These are phyloP conservation scores for Petunia axillaris DNA, from an alignment of 257 asterid species.

Conservation along the genomic window DNA sequence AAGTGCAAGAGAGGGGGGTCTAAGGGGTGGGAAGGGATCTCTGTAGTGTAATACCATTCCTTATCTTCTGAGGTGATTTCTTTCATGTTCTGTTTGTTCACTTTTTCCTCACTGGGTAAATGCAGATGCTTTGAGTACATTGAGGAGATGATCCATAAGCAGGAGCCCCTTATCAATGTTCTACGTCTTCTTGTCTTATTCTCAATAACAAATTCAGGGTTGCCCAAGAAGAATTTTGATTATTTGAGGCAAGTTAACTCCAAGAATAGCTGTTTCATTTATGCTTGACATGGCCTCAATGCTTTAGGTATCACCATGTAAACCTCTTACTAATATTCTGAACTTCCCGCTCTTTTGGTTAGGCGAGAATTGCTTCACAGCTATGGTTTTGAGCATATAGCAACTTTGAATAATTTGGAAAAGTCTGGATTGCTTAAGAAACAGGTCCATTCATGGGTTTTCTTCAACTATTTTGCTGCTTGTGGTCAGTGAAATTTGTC, in stretches of 20 bases:
- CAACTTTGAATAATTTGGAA: slow-evolving; percentile 89
- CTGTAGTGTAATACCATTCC: not conserved
- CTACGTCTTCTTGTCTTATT: slow-evolving; percentile 81
- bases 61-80: not conserved
- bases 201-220: slow-evolving; percentile 89
- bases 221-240: slow-evolving; percentile 83
- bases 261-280: not conserved
- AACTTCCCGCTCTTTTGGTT: slow-evolving; percentile 36
- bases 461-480: slow-evolving; percentile 19
- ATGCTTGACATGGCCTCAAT: slow-evolving; percentile 7
- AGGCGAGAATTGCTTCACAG: slow-evolving; percentile 98
- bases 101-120: not conserved
- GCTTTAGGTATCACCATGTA: not conserved
- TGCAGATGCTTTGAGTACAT: slow-evolving; percentile 90
- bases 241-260: slow-evolving; percentile 72
- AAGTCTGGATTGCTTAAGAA: slow-evolving; percentile 86
- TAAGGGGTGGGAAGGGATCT: not conserved
- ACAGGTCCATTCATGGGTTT: slow-evolving; percentile 53
- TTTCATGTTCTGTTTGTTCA: not conserved
- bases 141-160: slow-evolving; percentile 95
- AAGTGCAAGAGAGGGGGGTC: not conserved
- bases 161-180: slow-evolving; percentile 82
- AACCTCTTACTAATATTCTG: slow-evolving; percentile 6
- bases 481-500: not conserved
- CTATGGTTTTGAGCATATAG: slow-evolving; percentile 95